Evolutionary conservation across 495 filamentous ascomycete genomes (phyloP).

Genomic region (Hypomontagnella monticulosa): DNA sequence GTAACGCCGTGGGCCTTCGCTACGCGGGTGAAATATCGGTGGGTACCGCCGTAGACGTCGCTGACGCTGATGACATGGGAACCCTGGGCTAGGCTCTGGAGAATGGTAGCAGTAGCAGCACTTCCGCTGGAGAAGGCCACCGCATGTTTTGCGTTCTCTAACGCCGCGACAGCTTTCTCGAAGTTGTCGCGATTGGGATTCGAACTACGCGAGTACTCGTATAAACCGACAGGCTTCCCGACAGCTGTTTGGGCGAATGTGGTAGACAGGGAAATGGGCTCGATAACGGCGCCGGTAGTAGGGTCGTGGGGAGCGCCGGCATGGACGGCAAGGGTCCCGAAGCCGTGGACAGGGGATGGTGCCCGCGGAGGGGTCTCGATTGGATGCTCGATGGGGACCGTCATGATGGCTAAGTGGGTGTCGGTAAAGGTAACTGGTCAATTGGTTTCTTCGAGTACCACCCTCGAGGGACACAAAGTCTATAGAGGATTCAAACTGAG

Average conservation of each 20-base stretch:
- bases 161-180: constrained; percentile 86
- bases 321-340: constrained; percentile 94
- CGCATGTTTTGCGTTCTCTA: constrained; percentile 92
- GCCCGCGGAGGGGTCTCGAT: constrained; percentile 56
- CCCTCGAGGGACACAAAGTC: background rate
- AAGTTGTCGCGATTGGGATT: constrained; percentile 97
- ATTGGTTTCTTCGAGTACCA: background rate
- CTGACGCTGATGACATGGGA: constrained; percentile 96
- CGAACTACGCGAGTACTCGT: constrained; percentile 90
- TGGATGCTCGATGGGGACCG: constrained; percentile 50
- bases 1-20: constrained; percentile 92
- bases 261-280: constrained; percentile 92
- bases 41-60: constrained; percentile 97
- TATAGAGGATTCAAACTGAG: background rate
- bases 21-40: constrained; percentile 99
- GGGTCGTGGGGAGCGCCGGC: constrained; percentile 91
- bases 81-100: constrained; percentile 90
- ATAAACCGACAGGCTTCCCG: constrained; percentile 82
- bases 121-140: constrained; percentile 96
- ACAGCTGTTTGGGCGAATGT: constrained; percentile 90
- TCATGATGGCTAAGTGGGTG: constrained; percentile 36
- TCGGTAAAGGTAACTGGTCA: background rate
- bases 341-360: constrained; percentile 63
- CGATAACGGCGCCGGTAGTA: constrained; percentile 92
- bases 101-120: constrained; percentile 89